phyloP scores from a whole-genome alignment of 2,329 filamentous ascomycete species.

The Dryadomyces quercivorus region DNA sequence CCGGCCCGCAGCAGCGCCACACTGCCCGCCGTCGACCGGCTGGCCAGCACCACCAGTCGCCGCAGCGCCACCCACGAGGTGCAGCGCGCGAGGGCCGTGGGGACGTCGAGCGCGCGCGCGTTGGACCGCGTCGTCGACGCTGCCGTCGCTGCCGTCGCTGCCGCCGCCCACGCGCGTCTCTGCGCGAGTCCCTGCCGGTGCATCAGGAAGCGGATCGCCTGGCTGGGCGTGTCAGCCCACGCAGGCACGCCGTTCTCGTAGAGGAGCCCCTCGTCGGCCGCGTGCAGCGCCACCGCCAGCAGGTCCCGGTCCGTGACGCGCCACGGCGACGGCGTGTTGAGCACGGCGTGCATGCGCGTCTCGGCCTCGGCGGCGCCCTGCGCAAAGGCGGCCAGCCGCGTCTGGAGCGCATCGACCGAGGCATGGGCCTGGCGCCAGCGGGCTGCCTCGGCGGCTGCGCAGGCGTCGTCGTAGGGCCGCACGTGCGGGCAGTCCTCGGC shows the following conservation, averaged over 20 bases:
- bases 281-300: no score
- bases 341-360: not conserved
- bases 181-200: conserved; percentile 12
- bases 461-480: conserved; percentile 24
- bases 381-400: conserved; percentile 20
- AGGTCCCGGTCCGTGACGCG: conserved; percentile 5
- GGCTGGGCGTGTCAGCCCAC: conserved; percentile 8
- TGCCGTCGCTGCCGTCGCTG: not conserved
- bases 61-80: conserved; percentile 7
- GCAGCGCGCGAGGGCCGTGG: no score
- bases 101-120: no score
- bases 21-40: conserved; percentile 12
- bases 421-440: conserved; percentile 17
- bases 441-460: conserved; percentile 20
- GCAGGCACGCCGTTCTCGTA: conserved; percentile 18
- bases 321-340: conserved; percentile 19
- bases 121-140: no score
- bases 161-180: no score
- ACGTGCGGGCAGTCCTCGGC: conserved; percentile 31
- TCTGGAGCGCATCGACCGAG: conserved; percentile 12
- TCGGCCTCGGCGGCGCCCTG: conserved; percentile 11
- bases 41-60: conserved; percentile 14
- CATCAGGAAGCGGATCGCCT: conserved; percentile 16
- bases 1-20: conserved; percentile 6
- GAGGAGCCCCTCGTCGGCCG: no score